Evolutionary conservation across 1,284 basidiomycete genomes (phyloP), one percentile per base, ranked within the genome.

Genomic region (Ustilago nuda): DNA sequence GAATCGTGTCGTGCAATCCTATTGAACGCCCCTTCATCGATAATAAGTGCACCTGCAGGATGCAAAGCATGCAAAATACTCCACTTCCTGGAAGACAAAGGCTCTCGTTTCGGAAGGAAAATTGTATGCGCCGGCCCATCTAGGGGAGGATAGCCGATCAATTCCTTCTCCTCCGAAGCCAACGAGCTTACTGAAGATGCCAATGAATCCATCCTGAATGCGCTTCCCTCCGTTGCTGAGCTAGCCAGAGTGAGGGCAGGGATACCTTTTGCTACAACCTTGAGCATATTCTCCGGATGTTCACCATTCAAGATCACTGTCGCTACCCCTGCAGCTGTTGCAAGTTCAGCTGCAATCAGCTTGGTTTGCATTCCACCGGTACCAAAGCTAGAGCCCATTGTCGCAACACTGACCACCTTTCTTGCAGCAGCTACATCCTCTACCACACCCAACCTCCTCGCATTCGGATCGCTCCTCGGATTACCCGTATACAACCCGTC

Each of bases 321-420:
- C 0, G 94, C 92, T n/a, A 97, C 94, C 5, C 97, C 96, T 0
- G 95, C 96, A 0, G 92, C 95, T 0, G 93, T 97, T 0, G 96
- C 95, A 15, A 99, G 93, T 85, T 99, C 97, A 0, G 97, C 96
- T 1, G 96, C 96, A 73, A 99, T 97, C 69, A 99, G 90, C 85
- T 99, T 99, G 7, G 97, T 99, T 87, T 97, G 94, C 97, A 99
- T 99, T 6, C 97, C 97, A 1, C 96, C 97, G 2, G 97, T 99
- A 0, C 96, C 97, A 12, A 99, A 89, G 73, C 90, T 93, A 0
- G 94, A 95, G 0, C 96, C 97, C 6, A 96, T 89, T 0, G 95
- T 98, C 3, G 91, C 90, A 0, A 95, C 97, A 80, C 92, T 94
- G 3, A 98, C 95, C 89, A 93, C 89, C 19, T 90, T 87, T 30